Percentiles rank a stretch among this genome's conserved stretches.
phyloP scores from a whole-genome alignment of 257 asterid species.

The Ilex asprella region DNA sequence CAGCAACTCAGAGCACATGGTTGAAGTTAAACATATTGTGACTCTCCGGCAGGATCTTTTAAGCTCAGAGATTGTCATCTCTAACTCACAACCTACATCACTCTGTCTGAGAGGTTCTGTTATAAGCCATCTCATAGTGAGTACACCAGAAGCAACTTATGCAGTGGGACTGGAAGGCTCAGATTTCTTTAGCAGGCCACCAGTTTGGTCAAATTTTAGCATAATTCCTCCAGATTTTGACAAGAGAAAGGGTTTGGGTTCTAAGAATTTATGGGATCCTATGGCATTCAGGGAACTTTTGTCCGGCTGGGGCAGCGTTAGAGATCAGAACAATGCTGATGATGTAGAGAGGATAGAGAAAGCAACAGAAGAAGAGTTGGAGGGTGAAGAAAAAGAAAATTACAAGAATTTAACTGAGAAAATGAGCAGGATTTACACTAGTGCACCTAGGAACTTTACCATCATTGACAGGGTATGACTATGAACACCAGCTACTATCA shows the following conservation, averaged over 20 bases:
- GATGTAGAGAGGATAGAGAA: conserved; percentile 6
- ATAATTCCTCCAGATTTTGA: conserved; percentile 47
- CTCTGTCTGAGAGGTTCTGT: conserved; percentile 42
- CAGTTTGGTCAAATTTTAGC: conserved; percentile 35
- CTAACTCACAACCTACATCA: conserved; percentile 32
- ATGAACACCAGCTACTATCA: background rate
- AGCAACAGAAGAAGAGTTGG: conserved; percentile 16
- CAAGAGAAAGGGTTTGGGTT: conserved; percentile 12
- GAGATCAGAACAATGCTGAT: conserved; percentile 6
- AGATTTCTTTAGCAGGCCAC: conserved; percentile 49
- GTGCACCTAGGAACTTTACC: conserved; percentile 54
- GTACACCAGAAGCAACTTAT: conserved; percentile 78
- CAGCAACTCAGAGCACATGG: conserved; percentile 19
- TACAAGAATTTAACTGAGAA: conserved; percentile 57
- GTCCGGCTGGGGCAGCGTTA: conserved; percentile 20
- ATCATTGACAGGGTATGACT: conserved; percentile 63
- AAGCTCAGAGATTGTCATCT: conserved; percentile 39
- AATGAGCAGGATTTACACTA: conserved; percentile 58
- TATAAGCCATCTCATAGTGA: conserved; percentile 56
- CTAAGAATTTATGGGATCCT: conserved; percentile 20
- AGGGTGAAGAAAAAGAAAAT: conserved; percentile 68
- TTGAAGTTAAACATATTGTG: conserved; percentile 42
- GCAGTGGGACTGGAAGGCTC: conserved; percentile 67
- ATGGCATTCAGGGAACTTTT: conserved; percentile 28
- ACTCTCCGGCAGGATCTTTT: conserved; percentile 40